Evolutionary conservation across 164 flowering plant genomes (phyloP).

Genomic region (Piper longum): DNA sequence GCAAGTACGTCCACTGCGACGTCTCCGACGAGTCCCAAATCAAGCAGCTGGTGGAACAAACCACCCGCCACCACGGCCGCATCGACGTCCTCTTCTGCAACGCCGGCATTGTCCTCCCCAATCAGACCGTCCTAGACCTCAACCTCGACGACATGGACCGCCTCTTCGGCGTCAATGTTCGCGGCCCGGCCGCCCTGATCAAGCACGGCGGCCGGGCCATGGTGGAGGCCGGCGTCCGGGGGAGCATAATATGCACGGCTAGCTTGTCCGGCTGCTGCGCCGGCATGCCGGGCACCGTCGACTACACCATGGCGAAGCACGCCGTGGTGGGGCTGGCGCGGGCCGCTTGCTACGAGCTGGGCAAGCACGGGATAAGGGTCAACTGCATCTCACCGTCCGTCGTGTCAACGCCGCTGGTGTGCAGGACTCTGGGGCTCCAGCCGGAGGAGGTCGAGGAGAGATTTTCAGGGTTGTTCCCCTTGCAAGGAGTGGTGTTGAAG

Average conservation of each 20-base stretch:
- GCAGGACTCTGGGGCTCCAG: conserved; percentile 12
- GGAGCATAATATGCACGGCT: conserved; percentile 44
- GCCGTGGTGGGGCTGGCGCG: conserved; percentile 67
- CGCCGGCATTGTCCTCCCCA: conserved; percentile 3
- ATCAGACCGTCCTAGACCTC: conserved; percentile 36
- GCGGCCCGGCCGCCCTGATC: conserved; percentile 61
- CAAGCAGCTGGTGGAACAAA: neutral
- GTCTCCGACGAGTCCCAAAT: conserved; percentile 5
- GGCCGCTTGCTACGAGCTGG: conserved; percentile 71
- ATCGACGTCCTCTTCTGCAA: conserved; percentile 8
- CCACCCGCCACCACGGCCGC: conserved; percentile 2
- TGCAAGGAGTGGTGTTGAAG: conserved; percentile 53
- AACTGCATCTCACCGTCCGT: conserved; percentile 88
- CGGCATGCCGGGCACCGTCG: conserved; percentile 44
- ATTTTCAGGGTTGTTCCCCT: conserved; percentile 12
- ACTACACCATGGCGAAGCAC: conserved; percentile 71
- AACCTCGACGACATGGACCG: conserved; percentile 41
- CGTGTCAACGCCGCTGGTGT: conserved; percentile 19
- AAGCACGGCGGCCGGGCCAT: conserved; percentile 81
- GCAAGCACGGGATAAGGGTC: conserved; percentile 62
- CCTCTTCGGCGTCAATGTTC: conserved; percentile 65
- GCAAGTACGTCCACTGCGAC: conserved; percentile 24
- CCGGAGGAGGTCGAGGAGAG: conserved; percentile 24
- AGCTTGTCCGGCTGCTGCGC: conserved; percentile 47
- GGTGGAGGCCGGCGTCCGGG: conserved; percentile 50